Base-by-base conservation (phyloP, 768 basidiomycete genomes). In the Xerocomus spinulosus region DNA sequence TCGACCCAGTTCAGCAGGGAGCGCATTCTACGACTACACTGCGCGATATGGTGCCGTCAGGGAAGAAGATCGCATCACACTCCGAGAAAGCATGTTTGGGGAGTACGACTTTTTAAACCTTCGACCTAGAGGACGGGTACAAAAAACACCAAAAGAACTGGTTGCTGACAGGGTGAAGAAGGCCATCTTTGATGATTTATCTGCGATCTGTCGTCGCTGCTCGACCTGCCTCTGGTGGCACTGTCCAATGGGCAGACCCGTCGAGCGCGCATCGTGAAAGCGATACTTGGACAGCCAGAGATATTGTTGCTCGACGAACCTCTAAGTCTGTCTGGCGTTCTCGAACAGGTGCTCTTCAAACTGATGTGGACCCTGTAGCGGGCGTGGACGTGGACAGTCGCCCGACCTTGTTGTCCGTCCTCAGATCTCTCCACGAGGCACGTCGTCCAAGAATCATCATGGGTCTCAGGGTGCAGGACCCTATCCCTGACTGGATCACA, bases 181-280 rank as follows among this genome's bases (percentile, higher is more conserved):
- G 23, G 56, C 55, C 26, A 47, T 76, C 7, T 76, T 94, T 47
- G 73, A 80, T 4, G 64, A 71, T 2, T 63, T 89, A n/a, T 73
- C 80, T 0, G 66, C 71, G 3, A 64, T 9, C 69, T 97, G 33
- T 62, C 65, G 2, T 55, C 72, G 5, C 67, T 94, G 21, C 70
- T 98, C n/a, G 85, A 93, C 59, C 60, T 95, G 5, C 95, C 95
- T 0, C 62, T 89, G 4, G 74, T 97, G 8, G 89, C 89, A 0
- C 64, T 98, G 43, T 90, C 87, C 52, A 95, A 94, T 58, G 95
- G 95, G 0, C 94, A 99, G 71, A 97, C 85, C 25, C 71, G 94
- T 32, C 71, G 91, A 15, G 92, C 92, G 5, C 72, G 93, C 37
- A 87, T 99, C 39, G 74, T 88, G 9, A 80, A 83, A 53, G 87